Base-by-base conservation (phyloP, 2,329 filamentous ascomycete genomes). In the Mariannaea elegans region DNA sequence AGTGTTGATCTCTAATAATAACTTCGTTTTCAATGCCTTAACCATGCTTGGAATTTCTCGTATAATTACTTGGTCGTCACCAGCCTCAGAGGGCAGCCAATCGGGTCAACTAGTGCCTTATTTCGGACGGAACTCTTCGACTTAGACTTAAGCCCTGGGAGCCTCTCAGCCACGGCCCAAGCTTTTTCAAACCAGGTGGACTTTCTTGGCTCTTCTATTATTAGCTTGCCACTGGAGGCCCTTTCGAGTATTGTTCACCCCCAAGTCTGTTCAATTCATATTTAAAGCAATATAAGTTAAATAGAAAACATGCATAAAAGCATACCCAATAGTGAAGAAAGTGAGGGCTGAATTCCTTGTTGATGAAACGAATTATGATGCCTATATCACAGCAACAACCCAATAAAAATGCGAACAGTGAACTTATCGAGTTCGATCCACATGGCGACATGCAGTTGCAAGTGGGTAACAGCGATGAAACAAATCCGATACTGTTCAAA, bases 371-470 rank as follows among this genome's bases (percentile, higher is more conserved):
- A 16, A 39, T n/a, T n/a, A 41, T 38, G 45, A 29, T 36, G 38
- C 42, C 31, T n/a, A 48, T 38, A 10, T 10, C 49, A 44, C 36
- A 38, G n/a, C 13, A 38, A 21, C 39, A 39, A 13, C 29, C 21
- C 36, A 54, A 16, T n/a, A 64, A 62, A 55, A 38, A 38, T 16
- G 18, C 50, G 10, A 21, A 36, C 27, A 42, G 34, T 7, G 5
- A 39, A 19, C 27, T 42, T 18, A 60, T 62, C 48, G 42, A 56
- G 32, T 55, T 63, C 32, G 63, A 65, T 32, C 49, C 42, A 23
- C 61, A 54, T 13, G 61, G 61, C 29, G 63, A 61, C 47, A 36
- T 64, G 23, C 52, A 63, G 14, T 21, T 62, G 7, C 44, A 62
- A 23, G 57, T 62, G 18, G 51, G 63, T 19, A 44, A 36, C 7